Conservation (phyloP, 2,329 filamentous ascomycete genomes). For the Aspergillus latus region DNA sequence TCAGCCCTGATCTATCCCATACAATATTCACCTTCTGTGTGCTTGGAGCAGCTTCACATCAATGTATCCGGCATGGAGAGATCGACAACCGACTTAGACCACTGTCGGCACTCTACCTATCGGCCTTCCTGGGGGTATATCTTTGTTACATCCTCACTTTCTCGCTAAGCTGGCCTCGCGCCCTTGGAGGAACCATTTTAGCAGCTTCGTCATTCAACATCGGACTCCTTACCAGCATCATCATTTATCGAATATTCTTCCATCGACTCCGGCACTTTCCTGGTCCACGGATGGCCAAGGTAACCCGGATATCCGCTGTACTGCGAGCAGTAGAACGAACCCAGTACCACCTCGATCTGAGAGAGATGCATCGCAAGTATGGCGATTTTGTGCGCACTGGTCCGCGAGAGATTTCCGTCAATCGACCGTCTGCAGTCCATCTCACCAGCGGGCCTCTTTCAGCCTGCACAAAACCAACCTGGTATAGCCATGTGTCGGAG, state of each 20-base stretch:
- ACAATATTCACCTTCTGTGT: neutral
- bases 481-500: conserved; percentile 20
- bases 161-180: neutral
- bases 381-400: conserved; percentile 34
- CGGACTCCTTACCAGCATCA: conserved; percentile 1
- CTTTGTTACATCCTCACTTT: neutral
- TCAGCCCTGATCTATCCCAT: neutral
- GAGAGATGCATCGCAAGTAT: conserved; percentile 32
- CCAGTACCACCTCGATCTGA: conserved; percentile 33
- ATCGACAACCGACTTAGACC: conserved; percentile 5
- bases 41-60: neutral
- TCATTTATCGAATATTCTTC: conserved; percentile 21
- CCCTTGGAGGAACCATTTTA: neutral
- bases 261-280: conserved; percentile 23
- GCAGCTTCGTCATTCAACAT: neutral
- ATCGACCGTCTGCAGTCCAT: conserved; percentile 16
- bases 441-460: conserved; percentile 16
- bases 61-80: neutral
- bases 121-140: neutral
- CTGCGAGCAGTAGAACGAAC: conserved; percentile 25
- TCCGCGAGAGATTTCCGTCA: conserved; percentile 24
- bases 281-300: conserved; percentile 15
- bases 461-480: conserved; percentile 15
- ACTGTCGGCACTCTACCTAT: neutral
- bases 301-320: conserved; percentile 30